Base-by-base conservation (phyloP, 371 early-diverging fungal genomes). In the Lichtheimia hyalospora region DNA sequence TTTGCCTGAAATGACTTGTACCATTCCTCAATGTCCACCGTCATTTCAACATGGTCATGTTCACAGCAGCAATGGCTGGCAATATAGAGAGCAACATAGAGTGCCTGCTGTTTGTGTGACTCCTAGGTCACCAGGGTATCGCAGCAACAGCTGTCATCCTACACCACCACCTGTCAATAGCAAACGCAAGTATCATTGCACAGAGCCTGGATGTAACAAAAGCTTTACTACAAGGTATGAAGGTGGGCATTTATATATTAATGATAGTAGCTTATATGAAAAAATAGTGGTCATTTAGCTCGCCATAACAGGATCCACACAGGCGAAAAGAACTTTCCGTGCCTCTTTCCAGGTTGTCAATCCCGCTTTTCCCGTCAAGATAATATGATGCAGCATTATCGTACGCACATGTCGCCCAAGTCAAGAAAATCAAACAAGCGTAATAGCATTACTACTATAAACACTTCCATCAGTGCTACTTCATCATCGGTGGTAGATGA, bases 301-400 rank as follows among this genome's bases (percentile, higher is more conserved):
- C 82, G 96, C 41, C 95, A 95, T 71, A 85, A 90, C 68, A 81
- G 93, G 28, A 93, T 93, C 54, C 96, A 94, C 67, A 94, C 95
- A 0, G 94, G 93, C 40, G 95, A 95, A 72, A 93, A 90, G 73
- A 94, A 94, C 52, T 95, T 89, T 68, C 77, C 84, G 39, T 96
- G 96, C 67, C 69, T 89, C 5, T 79, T 85, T 66, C 83, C 86
- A 2, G 86, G 84, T 0, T 96, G 96, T 67, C 73, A 80, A 44
- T 90, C 90, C 59, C 76, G 84, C 43, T 95, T 96, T 69, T 90
- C 92, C 44, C 84, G 96, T 55, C 90, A 90, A 58, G 93, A 92
- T 66, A 91, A 92, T 62, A 93, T 92, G 92, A 89, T 90, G 88
- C 92, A 93, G 62, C 94, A 93, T 59, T 90, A 89, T 62, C 84